Conservation (phyloP, 2,329 filamentous ascomycete species). For the Exserohilum rostratum region DNA sequence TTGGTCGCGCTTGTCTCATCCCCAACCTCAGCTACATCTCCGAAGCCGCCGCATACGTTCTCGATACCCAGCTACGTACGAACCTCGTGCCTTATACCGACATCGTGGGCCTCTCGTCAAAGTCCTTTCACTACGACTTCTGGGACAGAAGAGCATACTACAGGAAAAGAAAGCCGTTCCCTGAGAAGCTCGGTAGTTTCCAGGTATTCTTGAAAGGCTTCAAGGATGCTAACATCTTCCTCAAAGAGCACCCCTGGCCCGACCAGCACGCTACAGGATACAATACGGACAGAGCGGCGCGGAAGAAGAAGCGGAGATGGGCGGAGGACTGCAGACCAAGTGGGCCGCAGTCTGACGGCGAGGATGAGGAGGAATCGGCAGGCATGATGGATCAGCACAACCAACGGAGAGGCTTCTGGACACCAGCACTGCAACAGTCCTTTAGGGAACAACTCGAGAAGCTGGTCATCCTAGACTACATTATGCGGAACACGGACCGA, state of each 20-base stretch:
- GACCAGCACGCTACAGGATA: conserved; percentile 78
- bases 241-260: conserved; percentile 95
- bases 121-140: conserved; percentile 97
- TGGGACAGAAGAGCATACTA: conserved; percentile 92
- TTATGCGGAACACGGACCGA: conserved; percentile 98
- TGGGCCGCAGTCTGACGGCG: conserved; percentile 63
- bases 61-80: conserved; percentile 87
- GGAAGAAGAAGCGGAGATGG: conserved; percentile 71
- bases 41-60: conserved; percentile 93
- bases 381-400: conserved; percentile 42
- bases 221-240: conserved; percentile 94
- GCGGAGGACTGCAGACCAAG: conserved; percentile 80
- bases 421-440: conserved; percentile 82
- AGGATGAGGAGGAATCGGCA: conserved; percentile 60
- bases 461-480: conserved; percentile 95
- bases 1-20: conserved; percentile 92
- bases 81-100: conserved; percentile 96
- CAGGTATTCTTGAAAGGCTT: conserved; percentile 97
- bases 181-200: conserved; percentile 91
- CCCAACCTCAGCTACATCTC: conserved; percentile 98
- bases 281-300: conserved; percentile 69
- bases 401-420: conserved; percentile 76
- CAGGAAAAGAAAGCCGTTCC: conserved; percentile 83
- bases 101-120: conserved; percentile 90
- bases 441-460: conserved; percentile 97